Evolutionary conservation across 169 alveolate species (phyloP).

Genomic region (Haemoproteus tartakovskyi): DNA sequence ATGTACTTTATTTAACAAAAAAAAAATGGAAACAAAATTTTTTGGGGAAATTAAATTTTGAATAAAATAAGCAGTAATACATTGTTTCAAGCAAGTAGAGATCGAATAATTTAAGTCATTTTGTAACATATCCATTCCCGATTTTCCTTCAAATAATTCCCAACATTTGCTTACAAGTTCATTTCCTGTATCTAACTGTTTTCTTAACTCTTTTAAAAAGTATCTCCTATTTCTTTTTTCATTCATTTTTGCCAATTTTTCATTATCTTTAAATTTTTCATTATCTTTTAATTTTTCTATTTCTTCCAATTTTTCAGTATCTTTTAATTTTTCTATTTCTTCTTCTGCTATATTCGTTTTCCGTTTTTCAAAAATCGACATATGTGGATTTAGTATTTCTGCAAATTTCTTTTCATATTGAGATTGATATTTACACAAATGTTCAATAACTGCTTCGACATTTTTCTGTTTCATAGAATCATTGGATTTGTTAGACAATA

Average conservation of each 20-base stretch:
- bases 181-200: constrained; percentile 10
- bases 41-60: constrained; percentile 4
- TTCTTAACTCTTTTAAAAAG: constrained; percentile 6
- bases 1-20: constrained; percentile 24
- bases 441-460: constrained; percentile 23
- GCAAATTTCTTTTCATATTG: too few species aligned
- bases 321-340: too few species aligned
- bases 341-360: too few species aligned
- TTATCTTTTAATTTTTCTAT: too few species aligned
- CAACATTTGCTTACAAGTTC: constrained; percentile 9
- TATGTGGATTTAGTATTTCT: too few species aligned
- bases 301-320: too few species aligned
- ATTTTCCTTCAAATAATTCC: constrained; percentile 19
- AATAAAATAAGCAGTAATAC: constrained; percentile 17
- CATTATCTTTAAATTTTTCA: too few species aligned
- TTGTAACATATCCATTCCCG: constrained; percentile 27
- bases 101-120: constrained; percentile 42
- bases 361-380: too few species aligned
- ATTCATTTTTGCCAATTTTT: too few species aligned
- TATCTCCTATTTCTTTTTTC: too few species aligned
- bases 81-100: constrained; percentile 19
- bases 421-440: too few species aligned
- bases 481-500: constrained; percentile 48
- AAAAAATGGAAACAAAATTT: constrained; percentile 8
- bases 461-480: too few species aligned